Base-by-base conservation (phyloP, 352 stramenopile genomes). In the Aphanomyces euteiches region DNA sequence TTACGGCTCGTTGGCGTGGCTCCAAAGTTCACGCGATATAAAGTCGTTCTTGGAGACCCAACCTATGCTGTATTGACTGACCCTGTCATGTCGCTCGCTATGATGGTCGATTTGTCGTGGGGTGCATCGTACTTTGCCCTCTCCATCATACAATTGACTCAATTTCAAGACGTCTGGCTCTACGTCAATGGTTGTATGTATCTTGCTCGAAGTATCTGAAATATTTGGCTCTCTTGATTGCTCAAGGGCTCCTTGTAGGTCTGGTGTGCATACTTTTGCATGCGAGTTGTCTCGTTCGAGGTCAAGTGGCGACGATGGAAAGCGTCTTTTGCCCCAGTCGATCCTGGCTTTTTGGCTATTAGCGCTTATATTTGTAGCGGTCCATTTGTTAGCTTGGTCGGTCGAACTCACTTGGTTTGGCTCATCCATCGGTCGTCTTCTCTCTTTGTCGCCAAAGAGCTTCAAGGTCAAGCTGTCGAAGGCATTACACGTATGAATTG, bases 41-140 rank as follows among this genome's bases (percentile, higher is more conserved):
- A 61, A 28, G 13, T 64, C 13, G 28, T 70, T 8, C 36, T 70
- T 28, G 64, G 64, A 17, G 64, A 70, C n/a, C 64, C 64, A n/a
- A 70, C 64, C 2, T 21, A 38, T 2, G 6, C 61, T 7, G 21
- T 70, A 3, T 34, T 70, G 3, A 61, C n/a, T 4, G 21, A 70
- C 36, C 64, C 64, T 39, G 5, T 61, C 5, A 48, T 70, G 6
- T 60, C 36, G 5, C 39, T 70, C 19, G 39, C 28, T 7, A 48
- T 70, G 28, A 48, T 70, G 17, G 19, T 59, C 21, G 64, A 70
- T 28, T 39, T 70, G 34, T 70, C 37, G 64, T 39, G 50, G 7
- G 61, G 64, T 45, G n/a, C 54, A 10, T 39, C 38, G 13, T 60
- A 70, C 21, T 45, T 64, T 61, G 54, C 38, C 13, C 10, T 70